Evolutionary conservation across 805 yeast species (phyloP).

Genomic region (Saturnispora dispora): DNA sequence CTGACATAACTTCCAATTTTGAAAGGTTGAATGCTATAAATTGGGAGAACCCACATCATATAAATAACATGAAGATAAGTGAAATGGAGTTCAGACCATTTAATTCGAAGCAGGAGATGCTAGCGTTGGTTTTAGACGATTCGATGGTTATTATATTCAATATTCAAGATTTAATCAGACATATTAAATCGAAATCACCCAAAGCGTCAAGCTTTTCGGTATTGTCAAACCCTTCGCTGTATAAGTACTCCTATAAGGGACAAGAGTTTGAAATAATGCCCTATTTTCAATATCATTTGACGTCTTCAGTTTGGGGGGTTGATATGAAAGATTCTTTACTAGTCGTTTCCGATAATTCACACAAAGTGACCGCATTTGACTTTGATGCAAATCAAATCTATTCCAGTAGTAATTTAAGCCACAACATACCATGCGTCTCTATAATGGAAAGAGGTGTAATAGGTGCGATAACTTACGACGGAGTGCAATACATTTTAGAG

Average conservation of each 20-base stretch:
- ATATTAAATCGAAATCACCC: not conserved
- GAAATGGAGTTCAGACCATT: not conserved
- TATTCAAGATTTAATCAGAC: conserved; percentile 23
- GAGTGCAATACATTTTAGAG: conserved; percentile 7
- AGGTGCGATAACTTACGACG: conserved; percentile 4
- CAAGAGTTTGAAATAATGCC: not conserved
- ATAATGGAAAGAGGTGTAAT: not conserved
- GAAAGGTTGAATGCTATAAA: conserved; percentile 1
- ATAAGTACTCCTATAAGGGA: not conserved
- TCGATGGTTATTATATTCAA: conserved; percentile 38
- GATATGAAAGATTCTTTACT: conserved; percentile 36
- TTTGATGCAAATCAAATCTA: not conserved
- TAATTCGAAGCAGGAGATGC: conserved; percentile 27
- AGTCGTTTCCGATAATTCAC: conserved; percentile 48
- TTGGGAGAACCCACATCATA: conserved; percentile 5
- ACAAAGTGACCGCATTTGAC: conserved; percentile 33
- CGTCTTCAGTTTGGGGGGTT: conserved; percentile 46
- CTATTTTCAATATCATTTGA: not conserved
- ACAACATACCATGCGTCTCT: conserved; percentile 43
- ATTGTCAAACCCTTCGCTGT: not conserved
- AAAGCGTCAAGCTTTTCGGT: not conserved
- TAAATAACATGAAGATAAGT: not conserved
- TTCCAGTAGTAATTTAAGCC: conserved; percentile 35
- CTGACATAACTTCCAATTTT: not conserved
- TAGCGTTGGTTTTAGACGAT: conserved; percentile 46